phyloP scores from a whole-genome alignment of 2,329 filamentous ascomycete genomes.

The Zasmidium citrigriseum region DNA sequence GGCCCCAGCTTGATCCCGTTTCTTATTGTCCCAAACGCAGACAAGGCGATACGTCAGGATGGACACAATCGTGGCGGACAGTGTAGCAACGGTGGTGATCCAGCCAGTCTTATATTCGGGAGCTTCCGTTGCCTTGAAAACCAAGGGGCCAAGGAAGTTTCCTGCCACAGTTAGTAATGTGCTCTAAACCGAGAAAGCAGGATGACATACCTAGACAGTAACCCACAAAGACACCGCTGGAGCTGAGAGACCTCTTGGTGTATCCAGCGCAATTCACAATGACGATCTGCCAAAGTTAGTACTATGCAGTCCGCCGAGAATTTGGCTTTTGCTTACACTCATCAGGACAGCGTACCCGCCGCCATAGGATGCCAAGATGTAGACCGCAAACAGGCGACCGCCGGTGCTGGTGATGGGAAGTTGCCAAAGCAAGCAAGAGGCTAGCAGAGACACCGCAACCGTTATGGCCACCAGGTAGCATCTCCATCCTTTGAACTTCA shows the following conservation, averaged over 20 bases:
- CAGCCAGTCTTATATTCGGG: conserved; percentile 45
- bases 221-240: conserved; percentile 53
- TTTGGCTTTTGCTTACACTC: conserved; percentile 49
- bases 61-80: conserved; percentile 38
- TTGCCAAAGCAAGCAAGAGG: conserved; percentile 46
- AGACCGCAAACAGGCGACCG: conserved; percentile 51
- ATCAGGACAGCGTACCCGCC: conserved; percentile 55
- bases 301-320: not conserved
- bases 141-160: conserved; percentile 49
- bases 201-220: conserved; percentile 47
- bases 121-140: conserved; percentile 44
- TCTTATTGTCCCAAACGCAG: conserved; percentile 48
- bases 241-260: conserved; percentile 52
- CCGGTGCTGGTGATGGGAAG: conserved; percentile 43
- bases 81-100: conserved; percentile 38
- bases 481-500: conserved; percentile 35
- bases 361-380: conserved; percentile 50
- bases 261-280: conserved; percentile 56
- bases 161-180: conserved; percentile 20
- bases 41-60: conserved; percentile 47
- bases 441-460: conserved; percentile 45
- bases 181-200: conserved; percentile 3
- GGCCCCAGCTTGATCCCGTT: conserved; percentile 45
- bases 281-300: not conserved
- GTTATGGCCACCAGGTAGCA: conserved; percentile 44